phyloP scores from a whole-genome alignment of 768 basidiomycete genomes.

The Multifurca ochricompacta region DNA sequence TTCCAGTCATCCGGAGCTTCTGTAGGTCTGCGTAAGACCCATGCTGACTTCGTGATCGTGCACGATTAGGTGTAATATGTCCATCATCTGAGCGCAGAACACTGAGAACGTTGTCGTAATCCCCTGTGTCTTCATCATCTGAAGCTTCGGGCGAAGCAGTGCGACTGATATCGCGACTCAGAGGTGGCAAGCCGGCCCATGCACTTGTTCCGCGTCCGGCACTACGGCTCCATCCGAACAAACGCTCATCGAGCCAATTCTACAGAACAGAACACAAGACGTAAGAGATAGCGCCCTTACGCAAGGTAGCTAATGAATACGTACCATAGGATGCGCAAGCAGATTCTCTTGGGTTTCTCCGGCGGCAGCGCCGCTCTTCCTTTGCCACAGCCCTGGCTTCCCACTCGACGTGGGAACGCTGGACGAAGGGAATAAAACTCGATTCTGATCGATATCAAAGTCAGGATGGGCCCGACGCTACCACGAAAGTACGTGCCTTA shows the following conservation, averaged over 20 bases:
- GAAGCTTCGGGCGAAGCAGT: conserved; percentile 66
- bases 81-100: conserved; percentile 50
- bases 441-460: conserved; percentile 22
- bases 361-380: conserved; percentile 68
- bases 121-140: conserved; percentile 83
- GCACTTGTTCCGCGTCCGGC: conserved; percentile 70
- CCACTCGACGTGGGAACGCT: conserved; percentile 72
- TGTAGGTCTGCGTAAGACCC: conserved; percentile 81
- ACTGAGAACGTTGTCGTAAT: conserved; percentile 84
- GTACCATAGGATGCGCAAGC: conserved; percentile 81
- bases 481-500: conserved; percentile 38
- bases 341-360: conserved; percentile 76
- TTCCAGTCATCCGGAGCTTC: conserved; percentile 38
- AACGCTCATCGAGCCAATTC: conserved; percentile 85
- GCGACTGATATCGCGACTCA: conserved; percentile 52
- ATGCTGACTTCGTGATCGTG: conserved; percentile 51
- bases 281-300: not conserved
- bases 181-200: conserved; percentile 57
- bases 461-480: not conserved
- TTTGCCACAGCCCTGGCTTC: conserved; percentile 61
- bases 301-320: conserved; percentile 24
- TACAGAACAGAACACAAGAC: conserved; percentile 26
- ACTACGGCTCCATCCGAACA: conserved; percentile 85
- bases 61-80: conserved; percentile 24
- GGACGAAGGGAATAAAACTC: conserved; percentile 73